A percentile compares a stretch with the other conserved stretches of the same genome.
Conservation (phyloP, 2,329 filamentous ascomycete genomes). For the Ambrosiella beaveri region DNA sequence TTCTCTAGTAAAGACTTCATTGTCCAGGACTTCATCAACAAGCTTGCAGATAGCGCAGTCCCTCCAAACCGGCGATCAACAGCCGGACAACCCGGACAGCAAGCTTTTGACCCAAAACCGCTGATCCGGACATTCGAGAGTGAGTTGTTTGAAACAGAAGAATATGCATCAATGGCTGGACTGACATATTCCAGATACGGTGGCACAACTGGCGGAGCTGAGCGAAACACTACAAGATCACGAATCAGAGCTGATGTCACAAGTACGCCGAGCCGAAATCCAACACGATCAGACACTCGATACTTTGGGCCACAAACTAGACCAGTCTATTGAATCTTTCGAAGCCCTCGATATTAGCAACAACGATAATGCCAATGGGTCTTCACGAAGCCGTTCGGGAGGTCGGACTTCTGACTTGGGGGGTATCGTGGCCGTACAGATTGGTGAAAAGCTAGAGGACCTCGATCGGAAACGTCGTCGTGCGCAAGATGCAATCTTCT, state of each 20-base stretch:
- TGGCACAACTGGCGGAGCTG: constrained; percentile 51
- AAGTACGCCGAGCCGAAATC: constrained; percentile 76
- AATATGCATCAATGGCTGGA: background rate
- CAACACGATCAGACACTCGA: constrained; percentile 87
- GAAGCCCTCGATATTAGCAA: constrained; percentile 68
- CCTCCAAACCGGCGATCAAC: constrained; percentile 66
- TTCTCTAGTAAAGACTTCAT: constrained; percentile 88
- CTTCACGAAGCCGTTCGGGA: constrained; percentile 25
- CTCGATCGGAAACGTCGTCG: constrained; percentile 79
- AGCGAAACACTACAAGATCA: constrained; percentile 74
- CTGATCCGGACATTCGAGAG: constrained; percentile 88
- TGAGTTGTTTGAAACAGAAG: constrained; percentile 19
- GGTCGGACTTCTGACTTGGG: constrained; percentile 7
- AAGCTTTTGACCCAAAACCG: constrained; percentile 82
- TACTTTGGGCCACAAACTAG: constrained; percentile 72
- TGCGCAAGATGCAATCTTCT: constrained; percentile 81
- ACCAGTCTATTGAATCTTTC: constrained; percentile 82
- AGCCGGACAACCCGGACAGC: constrained; percentile 24
- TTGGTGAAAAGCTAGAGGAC: constrained; percentile 84
- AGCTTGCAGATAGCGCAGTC: constrained; percentile 69
- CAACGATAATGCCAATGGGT: constrained; percentile 23
- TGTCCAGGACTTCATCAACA: constrained; percentile 92
- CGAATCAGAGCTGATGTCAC: constrained; percentile 79
- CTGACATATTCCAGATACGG: constrained; percentile 29
- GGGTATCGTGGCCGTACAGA: constrained; percentile 72